Conservation (phyloP, 257 asterid genomes). For the Fraxinus pennsylvanica region DNA sequence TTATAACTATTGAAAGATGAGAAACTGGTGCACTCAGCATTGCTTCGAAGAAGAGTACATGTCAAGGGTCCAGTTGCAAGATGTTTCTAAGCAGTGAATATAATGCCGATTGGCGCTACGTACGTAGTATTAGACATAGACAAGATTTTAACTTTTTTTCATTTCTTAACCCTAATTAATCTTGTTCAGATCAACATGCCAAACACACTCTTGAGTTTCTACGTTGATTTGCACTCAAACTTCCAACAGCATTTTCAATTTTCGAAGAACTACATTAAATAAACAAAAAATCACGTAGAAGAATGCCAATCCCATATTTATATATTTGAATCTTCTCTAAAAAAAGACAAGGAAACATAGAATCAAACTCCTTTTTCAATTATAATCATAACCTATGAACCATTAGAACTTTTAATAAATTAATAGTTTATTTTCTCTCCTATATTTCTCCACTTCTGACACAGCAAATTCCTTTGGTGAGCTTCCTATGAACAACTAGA, state of each 20-base stretch:
- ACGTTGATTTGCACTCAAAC: neutral
- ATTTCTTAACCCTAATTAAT: neutral
- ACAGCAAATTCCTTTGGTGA: no score
- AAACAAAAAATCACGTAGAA: conserved; percentile 17
- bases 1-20: neutral
- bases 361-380: conserved; percentile 23
- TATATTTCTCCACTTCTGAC: no score
- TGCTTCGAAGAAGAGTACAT: neutral
- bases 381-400: neutral
- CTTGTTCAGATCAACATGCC: neutral
- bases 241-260: conserved; percentile 10
- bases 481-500: neutral
- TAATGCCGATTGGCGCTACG: no score
- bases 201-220: neutral
- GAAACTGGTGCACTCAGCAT: neutral
- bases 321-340: no score
- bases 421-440: no score
- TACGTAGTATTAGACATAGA: no score
- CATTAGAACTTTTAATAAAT: no score
- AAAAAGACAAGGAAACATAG: conserved; percentile 23
- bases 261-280: neutral
- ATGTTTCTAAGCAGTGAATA: neutral
- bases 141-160: no score
- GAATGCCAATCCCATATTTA: neutral
- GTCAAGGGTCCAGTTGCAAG: conserved; percentile 20